phyloP scores from a whole-genome alignment of 345 rosid genomes.

The Eucalyptus melliodora region DNA sequence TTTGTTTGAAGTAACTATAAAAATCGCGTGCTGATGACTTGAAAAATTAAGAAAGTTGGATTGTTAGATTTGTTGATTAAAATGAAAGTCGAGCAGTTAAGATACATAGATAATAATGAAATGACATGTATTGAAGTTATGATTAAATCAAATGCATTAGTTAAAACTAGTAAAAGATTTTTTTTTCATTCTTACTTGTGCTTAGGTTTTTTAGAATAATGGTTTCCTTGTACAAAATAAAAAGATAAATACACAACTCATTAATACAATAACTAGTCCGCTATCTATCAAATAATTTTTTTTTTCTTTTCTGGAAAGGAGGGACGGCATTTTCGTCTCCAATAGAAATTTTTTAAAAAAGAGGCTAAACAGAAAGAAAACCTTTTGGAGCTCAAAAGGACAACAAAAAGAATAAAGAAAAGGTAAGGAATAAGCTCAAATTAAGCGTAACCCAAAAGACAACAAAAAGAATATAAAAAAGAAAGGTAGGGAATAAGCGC shows the following conservation, averaged over 20 bases:
- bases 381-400: not conserved
- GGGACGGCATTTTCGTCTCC: not conserved
- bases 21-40: not conserved
- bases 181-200: not conserved
- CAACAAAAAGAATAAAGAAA: not conserved
- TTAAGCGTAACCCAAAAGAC: too few species aligned
- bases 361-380: not conserved
- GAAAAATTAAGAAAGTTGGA: not conserved
- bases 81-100: not conserved
- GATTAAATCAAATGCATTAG: not conserved
- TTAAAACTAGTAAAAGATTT: not conserved
- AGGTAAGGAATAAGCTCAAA: too few species aligned
- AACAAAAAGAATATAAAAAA: too few species aligned
- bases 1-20: not conserved
- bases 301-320: not conserved
- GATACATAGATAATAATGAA: not conserved
- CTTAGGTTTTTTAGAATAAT: not conserved
- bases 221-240: not conserved
- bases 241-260: too few species aligned
- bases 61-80: not conserved
- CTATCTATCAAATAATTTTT: not conserved
- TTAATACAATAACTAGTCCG: not conserved
- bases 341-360: fast-evolving
- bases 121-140: not conserved
- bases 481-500: not conserved